A percentile compares a stretch with the other conserved stretches of the same genome.
Evolutionary conservation across 2,329 filamentous ascomycete species (phyloP).

Genomic region (Penicillium sp.): DNA sequence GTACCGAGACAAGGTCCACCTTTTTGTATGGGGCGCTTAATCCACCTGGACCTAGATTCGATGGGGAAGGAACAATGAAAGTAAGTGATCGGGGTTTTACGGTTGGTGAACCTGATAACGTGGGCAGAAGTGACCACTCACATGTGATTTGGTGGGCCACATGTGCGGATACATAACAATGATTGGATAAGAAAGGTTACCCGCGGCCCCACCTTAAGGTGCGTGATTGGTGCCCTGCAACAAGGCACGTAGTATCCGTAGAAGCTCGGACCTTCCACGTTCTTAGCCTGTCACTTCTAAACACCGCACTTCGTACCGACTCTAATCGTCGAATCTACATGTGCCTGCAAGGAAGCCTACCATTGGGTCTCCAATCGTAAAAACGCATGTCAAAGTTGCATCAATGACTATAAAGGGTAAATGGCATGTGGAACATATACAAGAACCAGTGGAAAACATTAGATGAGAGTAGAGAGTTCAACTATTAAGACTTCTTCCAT

Average conservation of each 20-base stretch:
- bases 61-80: neutral
- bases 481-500: neutral
- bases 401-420: neutral
- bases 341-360: constrained; percentile 1
- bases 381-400: neutral
- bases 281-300: neutral
- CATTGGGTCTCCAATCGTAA: constrained; percentile 2
- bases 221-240: neutral
- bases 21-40: neutral
- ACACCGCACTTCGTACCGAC: constrained; percentile 16
- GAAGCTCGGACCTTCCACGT: neutral
- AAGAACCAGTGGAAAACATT: neutral
- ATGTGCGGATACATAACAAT: neutral
- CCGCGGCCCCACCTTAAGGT: neutral
- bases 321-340: neutral
- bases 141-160: neutral
- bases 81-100: neutral
- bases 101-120: too few species aligned
- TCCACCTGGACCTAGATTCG: neutral
- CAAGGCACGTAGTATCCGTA: too few species aligned
- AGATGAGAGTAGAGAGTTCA: neutral
- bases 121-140: too few species aligned
- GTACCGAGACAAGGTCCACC: neutral
- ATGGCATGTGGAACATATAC: neutral
- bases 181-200: neutral